These are phyloP conservation scores for Macrotyloma uniflorum DNA, from an alignment of 306 rosid species.

Conservation along the genomic window DNA sequence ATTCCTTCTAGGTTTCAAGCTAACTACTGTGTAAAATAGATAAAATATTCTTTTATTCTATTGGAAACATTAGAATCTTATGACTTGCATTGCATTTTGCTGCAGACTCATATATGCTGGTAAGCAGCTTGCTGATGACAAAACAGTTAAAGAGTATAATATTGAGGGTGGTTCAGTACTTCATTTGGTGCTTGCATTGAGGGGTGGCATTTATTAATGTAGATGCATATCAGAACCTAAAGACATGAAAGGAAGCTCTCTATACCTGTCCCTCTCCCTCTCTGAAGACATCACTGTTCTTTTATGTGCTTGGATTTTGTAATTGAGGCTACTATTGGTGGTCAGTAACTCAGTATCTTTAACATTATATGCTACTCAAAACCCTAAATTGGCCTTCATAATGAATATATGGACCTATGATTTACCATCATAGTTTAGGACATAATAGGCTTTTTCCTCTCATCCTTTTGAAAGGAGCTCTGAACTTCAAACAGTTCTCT, in stretches of 20 bases:
- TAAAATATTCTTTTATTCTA: neutral
- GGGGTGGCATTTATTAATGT: constrained; percentile 66
- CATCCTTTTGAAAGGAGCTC: neutral
- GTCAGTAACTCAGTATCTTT: constrained; percentile 16
- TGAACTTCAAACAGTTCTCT: neutral
- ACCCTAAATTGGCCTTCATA: constrained; percentile 21
- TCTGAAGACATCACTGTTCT: constrained; percentile 34
- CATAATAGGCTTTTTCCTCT: neutral
- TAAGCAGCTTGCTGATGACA: constrained; percentile 97
- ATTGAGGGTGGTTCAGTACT: constrained; percentile 98
- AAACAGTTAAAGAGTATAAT: constrained; percentile 97
- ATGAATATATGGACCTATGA: constrained; percentile 20
- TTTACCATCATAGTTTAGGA: constrained; percentile 4
- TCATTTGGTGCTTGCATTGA: constrained; percentile 91
- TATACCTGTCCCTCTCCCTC: constrained; percentile 18
- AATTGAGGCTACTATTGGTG: constrained; percentile 20
- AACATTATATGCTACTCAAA: constrained; percentile 31
- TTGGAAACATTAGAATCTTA: constrained; percentile 28
- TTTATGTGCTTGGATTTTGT: constrained; percentile 27
- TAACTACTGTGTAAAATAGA: neutral
- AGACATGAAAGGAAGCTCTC: constrained; percentile 37
- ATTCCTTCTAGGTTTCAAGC: neutral
- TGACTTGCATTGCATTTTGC: neutral
- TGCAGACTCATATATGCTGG: constrained; percentile 97
- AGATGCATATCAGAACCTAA: constrained; percentile 39